Base-by-base conservation (phyloP, 108 stramenopile genomes). In the Cyclostephanos invisitatus region DNA sequence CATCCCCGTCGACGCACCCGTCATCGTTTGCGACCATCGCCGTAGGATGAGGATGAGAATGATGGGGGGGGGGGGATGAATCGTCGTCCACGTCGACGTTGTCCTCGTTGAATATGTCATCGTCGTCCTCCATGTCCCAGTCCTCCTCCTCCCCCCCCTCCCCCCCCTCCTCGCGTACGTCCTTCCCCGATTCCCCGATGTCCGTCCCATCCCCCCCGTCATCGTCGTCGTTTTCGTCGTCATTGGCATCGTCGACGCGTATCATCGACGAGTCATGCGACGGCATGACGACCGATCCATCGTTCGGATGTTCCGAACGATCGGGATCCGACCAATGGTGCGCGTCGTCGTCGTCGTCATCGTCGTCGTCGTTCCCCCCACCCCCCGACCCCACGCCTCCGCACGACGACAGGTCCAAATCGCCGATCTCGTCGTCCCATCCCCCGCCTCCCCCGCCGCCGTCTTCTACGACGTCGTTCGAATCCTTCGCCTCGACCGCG, bases 341-440 rank as follows among this genome's bases (percentile, higher is more conserved):
- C n/a, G n/a, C n/a, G n/a, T n/a, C n/a, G n/a, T 53, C 67, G 4
- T 67, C 67, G 40, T 55, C 53, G 14, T 67, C 67, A 50, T 28
- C 53, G 32, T 67, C 58, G 42, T 60, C 42, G 5, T 50, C 29
- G 28, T 29, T 38, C 50, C 64, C 27, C 62, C 37, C n/a, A 28
- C 44, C 11, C 14, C 20, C 53, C 32, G 9, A 15, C 28, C 3
- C 44, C 2, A 10, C 64, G 40, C 18, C 37, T 18, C 7, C 56
- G 32, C 29, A 29, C 9, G 63, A 44, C 44, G 40, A 49, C 47
- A 54, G 20, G 27, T 51, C 61, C 55, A 64, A 40, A 55, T 38
- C 72, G 51, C 50, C 62, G 36, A 66, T 21, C 7, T 67, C 74
- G 35, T 60, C 65, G 42, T 67, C 74, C 56, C 65, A 58, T n/a